phyloP scores from a whole-genome alignment of 164 flowering plant genomes.

The Vitis rupestris region DNA sequence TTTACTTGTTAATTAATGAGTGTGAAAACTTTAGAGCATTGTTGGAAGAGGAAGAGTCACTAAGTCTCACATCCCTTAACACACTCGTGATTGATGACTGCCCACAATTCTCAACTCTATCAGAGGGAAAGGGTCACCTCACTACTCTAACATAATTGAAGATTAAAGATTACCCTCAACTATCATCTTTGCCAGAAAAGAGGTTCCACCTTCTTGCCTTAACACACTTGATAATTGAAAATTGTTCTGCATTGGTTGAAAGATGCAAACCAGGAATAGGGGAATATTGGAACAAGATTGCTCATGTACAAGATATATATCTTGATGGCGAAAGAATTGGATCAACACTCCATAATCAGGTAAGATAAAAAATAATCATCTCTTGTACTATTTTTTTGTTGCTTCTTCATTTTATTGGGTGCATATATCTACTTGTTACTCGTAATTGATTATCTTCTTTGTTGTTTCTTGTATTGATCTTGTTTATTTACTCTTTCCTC shows the following conservation, averaged over 20 bases:
- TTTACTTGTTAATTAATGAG: too few species aligned
- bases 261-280: conserved; percentile 4
- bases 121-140: not conserved
- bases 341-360: not conserved
- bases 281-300: conserved; percentile 7
- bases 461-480: too few species aligned
- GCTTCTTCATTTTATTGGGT: too few species aligned
- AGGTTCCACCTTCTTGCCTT: not conserved
- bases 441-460: too few species aligned
- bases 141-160: not conserved
- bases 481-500: too few species aligned
- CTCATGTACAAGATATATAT: not conserved
- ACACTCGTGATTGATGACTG: not conserved
- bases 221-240: not conserved
- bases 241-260: not conserved
- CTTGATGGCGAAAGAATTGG: not conserved
- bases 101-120: not conserved
- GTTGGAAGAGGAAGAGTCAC: not conserved
- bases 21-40: not conserved
- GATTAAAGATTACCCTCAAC: not conserved
- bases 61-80: not conserved
- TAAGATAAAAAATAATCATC: too few species aligned
- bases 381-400: too few species aligned
- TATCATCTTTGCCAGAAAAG: not conserved
- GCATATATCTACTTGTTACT: too few species aligned